Conservation (phyloP, 495 filamentous ascomycete genomes). For the Penicillium flavigenum region DNA sequence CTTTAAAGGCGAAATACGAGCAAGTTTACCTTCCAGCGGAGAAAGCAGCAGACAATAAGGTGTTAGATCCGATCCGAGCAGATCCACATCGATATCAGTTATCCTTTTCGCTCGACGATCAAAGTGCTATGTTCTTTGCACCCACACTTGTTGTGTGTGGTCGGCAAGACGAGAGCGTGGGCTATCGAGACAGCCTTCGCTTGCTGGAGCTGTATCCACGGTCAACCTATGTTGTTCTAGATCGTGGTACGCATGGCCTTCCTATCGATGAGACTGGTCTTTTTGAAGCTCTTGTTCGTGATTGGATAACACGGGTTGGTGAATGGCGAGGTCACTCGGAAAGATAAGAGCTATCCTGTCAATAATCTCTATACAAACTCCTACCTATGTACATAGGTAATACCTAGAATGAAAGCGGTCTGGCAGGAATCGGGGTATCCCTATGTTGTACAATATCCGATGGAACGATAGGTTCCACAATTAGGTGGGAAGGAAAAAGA, state of each 20-base stretch:
- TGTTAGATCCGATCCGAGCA: conserved; percentile 30
- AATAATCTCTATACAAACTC: background rate
- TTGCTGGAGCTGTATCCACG: conserved; percentile 35
- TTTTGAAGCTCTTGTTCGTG: conserved; percentile 35
- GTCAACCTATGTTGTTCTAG: conserved; percentile 32
- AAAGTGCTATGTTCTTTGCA: conserved; percentile 27
- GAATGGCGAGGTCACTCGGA: conserved; percentile 25
- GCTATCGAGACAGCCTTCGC: conserved; percentile 35
- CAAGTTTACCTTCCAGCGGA: conserved; percentile 20
- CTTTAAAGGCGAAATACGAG: conserved; percentile 30
- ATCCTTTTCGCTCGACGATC: conserved; percentile 23
- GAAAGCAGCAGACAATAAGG: conserved; percentile 24
- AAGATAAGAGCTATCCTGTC: background rate
- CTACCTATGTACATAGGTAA: too few species aligned
- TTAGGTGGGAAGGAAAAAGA: background rate
- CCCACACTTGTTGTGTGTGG: conserved; percentile 34
- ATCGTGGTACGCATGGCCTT: conserved; percentile 35
- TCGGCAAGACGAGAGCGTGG: conserved; percentile 30
- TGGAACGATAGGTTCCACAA: background rate
- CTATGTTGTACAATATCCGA: background rate
- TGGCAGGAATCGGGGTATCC: background rate
- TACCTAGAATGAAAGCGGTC: too few species aligned
- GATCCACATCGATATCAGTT: conserved; percentile 31
- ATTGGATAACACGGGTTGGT: conserved; percentile 29
- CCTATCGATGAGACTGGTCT: conserved; percentile 33